Base-by-base conservation (phyloP, 225 moss, liverwort and hornwort genomes). In the Physcomitrium patens region DNA sequence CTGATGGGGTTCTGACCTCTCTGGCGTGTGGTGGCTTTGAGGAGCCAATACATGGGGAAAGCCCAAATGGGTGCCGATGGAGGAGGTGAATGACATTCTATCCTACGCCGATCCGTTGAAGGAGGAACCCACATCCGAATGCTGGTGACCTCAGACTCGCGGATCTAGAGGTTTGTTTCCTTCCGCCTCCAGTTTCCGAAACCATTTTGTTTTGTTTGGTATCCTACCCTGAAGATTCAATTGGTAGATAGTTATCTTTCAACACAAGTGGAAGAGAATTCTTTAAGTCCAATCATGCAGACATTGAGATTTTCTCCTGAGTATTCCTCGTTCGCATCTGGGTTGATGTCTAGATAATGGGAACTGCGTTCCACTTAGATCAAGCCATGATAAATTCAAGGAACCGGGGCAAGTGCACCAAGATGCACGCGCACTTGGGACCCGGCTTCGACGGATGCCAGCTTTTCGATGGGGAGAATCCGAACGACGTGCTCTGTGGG, bases 401-500 rank as follows among this genome's bases (percentile, higher is more conserved):
- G 46, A 64, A 71, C 20, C 23, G 55, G 46, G 77, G 70, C 12
- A 56, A 63, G 54, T 77, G 77, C 70, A 71, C 77, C 4, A 77
- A 77, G 71, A 58, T 75, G 67, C 75, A 75, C 20, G 24, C 66
- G 1, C 75, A 75, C 14, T 46, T 75, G 31, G 77, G 77, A 45
- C 77, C 63, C 31, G 69, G 70, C 19, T 70, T 77, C 7, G 70
- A 77, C 56, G 77, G 77, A 28, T 77, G 70, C 77, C 77, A 77
- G 64, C 63, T 70, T 45, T 77, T 70, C 24, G 77, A 70, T 6
- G 77, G 77, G 9, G 70, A 63, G 31, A 63, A 77, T 17, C 63
- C 22, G 54, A 54, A 55, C 46, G 55, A 46, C 63, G 54, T 70
- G 77, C 16, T 71, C 28, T 77, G 77, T 63, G 77, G 77, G 51